These are phyloP conservation scores for Kluyveromyces dobzhanskii DNA, from an alignment of 805 yeast species.

Conservation along the genomic window DNA sequence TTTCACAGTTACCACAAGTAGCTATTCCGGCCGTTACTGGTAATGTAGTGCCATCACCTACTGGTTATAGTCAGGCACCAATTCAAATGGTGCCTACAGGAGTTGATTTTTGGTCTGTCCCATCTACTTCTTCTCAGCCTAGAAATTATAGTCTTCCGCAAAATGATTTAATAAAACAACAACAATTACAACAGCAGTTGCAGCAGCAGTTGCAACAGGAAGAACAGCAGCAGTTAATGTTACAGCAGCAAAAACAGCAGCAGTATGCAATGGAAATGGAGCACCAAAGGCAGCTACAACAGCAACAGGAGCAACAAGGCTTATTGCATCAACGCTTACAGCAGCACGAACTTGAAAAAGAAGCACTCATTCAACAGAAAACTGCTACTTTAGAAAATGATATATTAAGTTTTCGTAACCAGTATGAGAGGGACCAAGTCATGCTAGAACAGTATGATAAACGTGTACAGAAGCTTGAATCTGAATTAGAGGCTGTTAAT, in stretches of 20 bases:
- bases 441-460: conserved; percentile 81
- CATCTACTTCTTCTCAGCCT: background rate
- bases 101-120: conserved; percentile 32
- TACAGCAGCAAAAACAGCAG: conserved; percentile 57
- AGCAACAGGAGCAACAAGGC: conserved; percentile 63
- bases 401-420: conserved; percentile 62
- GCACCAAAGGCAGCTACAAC: conserved; percentile 59
- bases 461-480: conserved; percentile 73
- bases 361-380: conserved; percentile 50
- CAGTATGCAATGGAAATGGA: conserved; percentile 64
- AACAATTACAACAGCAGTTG: conserved; percentile 36
- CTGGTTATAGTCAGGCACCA: background rate
- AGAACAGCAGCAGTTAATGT: conserved; percentile 51
- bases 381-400: conserved; percentile 80
- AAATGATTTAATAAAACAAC: too few species aligned
- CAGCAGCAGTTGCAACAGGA: conserved; percentile 61
- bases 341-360: conserved; percentile 55
- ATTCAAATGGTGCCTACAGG: conserved; percentile 37
- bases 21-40: conserved; percentile 6
- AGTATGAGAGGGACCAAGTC: conserved; percentile 78
- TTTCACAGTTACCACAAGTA: background rate
- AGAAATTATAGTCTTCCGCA: background rate
- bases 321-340: conserved; percentile 66
- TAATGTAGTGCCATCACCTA: background rate
- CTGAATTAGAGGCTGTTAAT: conserved; percentile 59